phyloP scores from a whole-genome alignment of 345 rosid genomes.

The Brassica rapa region DNA sequence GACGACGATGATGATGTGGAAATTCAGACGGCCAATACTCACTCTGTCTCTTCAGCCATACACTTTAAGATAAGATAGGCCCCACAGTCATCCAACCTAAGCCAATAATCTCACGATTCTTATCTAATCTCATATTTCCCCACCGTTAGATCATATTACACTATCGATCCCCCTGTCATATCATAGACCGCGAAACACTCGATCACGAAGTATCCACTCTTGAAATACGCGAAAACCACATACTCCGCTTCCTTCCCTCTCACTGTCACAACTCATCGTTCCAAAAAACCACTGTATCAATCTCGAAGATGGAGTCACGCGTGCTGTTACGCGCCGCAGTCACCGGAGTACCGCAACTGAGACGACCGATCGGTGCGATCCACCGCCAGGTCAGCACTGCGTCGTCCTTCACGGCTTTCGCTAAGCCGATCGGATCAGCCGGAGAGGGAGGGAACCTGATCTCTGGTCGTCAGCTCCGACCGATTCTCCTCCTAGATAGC shows the following conservation, averaged over 20 bases:
- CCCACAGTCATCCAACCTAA: constrained; percentile 31
- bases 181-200: not conserved
- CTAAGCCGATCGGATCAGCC: constrained; percentile 54
- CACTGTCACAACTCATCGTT: constrained; percentile 14
- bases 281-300: not conserved
- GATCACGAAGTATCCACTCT: constrained; percentile 2
- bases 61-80: constrained; percentile 42
- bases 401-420: constrained; percentile 11
- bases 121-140: constrained; percentile 2
- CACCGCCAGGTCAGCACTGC: constrained; percentile 26
- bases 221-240: constrained; percentile 21
- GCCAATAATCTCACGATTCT: constrained; percentile 31
- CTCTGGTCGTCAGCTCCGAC: constrained; percentile 85
- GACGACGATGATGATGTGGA: constrained; percentile 32
- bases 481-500: constrained; percentile 60
- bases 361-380: constrained; percentile 37
- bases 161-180: not conserved
- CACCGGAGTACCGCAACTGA: constrained; percentile 50
- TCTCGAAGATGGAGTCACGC: constrained; percentile 73
- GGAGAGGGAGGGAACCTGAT: constrained; percentile 74
- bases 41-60: constrained; percentile 30
- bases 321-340: constrained; percentile 63
- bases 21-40: constrained; percentile 37
- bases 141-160: constrained; percentile 27
- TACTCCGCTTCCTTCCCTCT: constrained; percentile 18